Base-by-base conservation (phyloP, 2,329 filamentous ascomycete species). In the Microascus cirrosus region DNA sequence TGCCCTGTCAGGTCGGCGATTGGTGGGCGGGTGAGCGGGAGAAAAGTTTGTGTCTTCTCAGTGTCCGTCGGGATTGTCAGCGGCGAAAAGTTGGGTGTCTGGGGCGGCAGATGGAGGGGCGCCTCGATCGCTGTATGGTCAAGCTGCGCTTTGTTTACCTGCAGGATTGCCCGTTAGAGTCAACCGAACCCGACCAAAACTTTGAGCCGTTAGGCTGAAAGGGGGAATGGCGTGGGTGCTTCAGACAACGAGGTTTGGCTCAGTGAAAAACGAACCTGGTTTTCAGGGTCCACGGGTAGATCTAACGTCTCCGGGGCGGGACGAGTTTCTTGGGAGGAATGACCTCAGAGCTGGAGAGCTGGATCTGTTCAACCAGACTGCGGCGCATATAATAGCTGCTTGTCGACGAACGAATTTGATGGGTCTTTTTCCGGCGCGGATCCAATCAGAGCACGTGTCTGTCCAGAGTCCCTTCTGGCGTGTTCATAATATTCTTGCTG, bases 91-190 rank as follows among this genome's bases (percentile, higher is more conserved):
- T 50, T 50, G 6, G 45, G n/a, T 50, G 45, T 50, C 45, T 22
- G 10, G 45, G 22, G 20, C 20, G 45, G 11, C 12, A 20, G 42
- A 56, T 35, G 55, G 55, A 51, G 55, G 55, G 55, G 39, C 42
- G 55, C 25, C 55, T 56, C 25, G 55, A n/a, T 20, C 34, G 36
- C 54, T 56, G 54, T 56, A 50, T 56, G 54, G 54, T 50, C 42
- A 15, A 50, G 36, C n/a, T 15, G n/a, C 18, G 32, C 42, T 52
- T 52, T 56, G 55, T 56, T 56, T 56, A 56, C 39, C 42, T 56
- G 36, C 24, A 34, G 15, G 34, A 15, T 22, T 25, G 5, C 35
- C 18, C 35, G 15, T 48, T 24, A 50, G 45, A 50, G 45, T 22
- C 45, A 50, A 22, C 45, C n/a, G 45, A 50, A n/a, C 13, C 45